Evolutionary conservation across 345 rosid species (phyloP).

Genomic region (Orychophragmus violaceus): DNA sequence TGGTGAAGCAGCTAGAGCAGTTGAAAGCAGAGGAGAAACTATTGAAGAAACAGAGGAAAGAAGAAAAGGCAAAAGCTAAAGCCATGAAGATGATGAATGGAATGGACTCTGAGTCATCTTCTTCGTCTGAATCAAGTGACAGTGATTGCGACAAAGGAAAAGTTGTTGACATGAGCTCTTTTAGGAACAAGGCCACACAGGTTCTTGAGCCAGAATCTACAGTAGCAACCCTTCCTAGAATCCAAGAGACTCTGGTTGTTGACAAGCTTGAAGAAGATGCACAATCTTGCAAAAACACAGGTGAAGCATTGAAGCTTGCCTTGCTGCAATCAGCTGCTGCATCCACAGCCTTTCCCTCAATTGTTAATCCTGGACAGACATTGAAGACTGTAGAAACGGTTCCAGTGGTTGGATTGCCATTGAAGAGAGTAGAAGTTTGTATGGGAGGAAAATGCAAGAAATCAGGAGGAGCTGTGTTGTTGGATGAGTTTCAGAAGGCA

Average conservation of each 20-base stretch:
- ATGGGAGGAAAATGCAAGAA: slow-evolving; percentile 77
- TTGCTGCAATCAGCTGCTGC: slow-evolving; percentile 5
- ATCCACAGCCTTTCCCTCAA: slow-evolving; percentile 1
- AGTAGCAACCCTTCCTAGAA: slow-evolving; percentile 3
- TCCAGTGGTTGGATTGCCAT: background rate
- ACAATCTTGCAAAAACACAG: slow-evolving; percentile 7
- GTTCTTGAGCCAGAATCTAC: background rate
- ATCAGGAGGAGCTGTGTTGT: slow-evolving; percentile 47
- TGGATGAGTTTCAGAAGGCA: slow-evolving; percentile 51
- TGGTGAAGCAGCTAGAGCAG: slow-evolving; percentile 43
- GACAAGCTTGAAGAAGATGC: background rate
- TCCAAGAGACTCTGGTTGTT: background rate
- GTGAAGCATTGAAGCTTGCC: slow-evolving; percentile 20
- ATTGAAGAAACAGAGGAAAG: slow-evolving; percentile 46
- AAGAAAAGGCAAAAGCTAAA: slow-evolving; percentile 44
- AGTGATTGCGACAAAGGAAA: slow-evolving; percentile 41
- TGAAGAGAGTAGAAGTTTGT: slow-evolving; percentile 58
- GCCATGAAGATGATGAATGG: slow-evolving; percentile 28
- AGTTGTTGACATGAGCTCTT: slow-evolving; percentile 43
- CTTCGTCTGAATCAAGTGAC: slow-evolving; percentile 47
- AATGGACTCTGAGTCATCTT: slow-evolving; percentile 34
- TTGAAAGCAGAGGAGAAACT: slow-evolving; percentile 54
- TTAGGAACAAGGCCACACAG: slow-evolving; percentile 25
- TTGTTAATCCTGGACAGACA: background rate
- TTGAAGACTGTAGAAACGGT: slow-evolving; percentile 4